Evolutionary conservation across 495 filamentous ascomycete genomes (phyloP).

Genomic region (Penicillium lividum): DNA sequence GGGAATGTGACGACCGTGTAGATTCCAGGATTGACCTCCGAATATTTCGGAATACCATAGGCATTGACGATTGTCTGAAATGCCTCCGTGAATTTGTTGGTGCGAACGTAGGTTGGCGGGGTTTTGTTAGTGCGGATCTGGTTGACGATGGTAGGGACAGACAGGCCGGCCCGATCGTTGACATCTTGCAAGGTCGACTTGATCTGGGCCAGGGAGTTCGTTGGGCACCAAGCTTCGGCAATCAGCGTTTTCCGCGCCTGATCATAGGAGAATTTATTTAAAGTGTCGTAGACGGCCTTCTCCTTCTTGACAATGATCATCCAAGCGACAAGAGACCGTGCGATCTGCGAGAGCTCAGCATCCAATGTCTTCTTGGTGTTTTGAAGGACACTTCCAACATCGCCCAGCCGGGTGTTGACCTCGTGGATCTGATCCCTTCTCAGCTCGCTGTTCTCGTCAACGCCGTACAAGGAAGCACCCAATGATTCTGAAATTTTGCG

Average conservation of each 20-base stretch:
- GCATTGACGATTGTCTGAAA: slow-evolving; percentile 99
- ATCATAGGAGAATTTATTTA: slow-evolving; percentile 97
- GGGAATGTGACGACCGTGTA: slow-evolving; percentile 96
- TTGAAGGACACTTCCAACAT: slow-evolving; percentile 84
- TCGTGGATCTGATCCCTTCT: slow-evolving; percentile 94
- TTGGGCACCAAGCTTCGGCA: slow-evolving; percentile 96
- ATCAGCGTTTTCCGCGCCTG: slow-evolving; percentile 93
- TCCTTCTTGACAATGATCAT: slow-evolving; percentile 97
- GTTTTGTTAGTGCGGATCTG: slow-evolving; percentile 95
- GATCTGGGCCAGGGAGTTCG: slow-evolving; percentile 84
- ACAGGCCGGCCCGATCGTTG: slow-evolving; percentile 89
- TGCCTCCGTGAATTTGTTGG: slow-evolving; percentile 95
- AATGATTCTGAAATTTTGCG: slow-evolving; percentile 97
- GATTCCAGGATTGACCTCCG: slow-evolving; percentile 93
- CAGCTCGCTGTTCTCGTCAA: slow-evolving; percentile 95
- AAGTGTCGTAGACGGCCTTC: slow-evolving; percentile 94
- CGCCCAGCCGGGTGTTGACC: slow-evolving; percentile 87
- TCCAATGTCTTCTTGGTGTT: slow-evolving; percentile 97
- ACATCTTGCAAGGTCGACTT: slow-evolving; percentile 97
- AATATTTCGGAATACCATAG: slow-evolving; percentile 95
- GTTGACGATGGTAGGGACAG: slow-evolving; percentile 96
- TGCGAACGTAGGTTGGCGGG: slow-evolving; percentile 92
- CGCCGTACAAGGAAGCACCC: slow-evolving; percentile 90
- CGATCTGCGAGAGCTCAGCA: slow-evolving; percentile 90
- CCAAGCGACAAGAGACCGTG: slow-evolving; percentile 86